Evolutionary conservation across 2,329 filamentous ascomycete species (phyloP).

Genomic region (Pleomassaria siparia): DNA sequence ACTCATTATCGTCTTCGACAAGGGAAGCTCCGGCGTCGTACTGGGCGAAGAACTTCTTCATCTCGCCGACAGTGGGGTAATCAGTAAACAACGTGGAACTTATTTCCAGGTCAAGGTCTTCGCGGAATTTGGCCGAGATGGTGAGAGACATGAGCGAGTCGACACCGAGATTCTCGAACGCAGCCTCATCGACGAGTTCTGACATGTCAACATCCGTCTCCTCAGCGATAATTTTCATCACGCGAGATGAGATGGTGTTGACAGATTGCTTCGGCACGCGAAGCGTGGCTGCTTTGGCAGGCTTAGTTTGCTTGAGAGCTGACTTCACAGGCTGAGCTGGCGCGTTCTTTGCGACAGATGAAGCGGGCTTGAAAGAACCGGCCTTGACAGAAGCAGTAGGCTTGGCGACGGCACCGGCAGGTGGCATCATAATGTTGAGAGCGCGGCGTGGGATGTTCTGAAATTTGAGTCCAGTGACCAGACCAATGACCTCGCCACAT

Average conservation of each 20-base stretch:
- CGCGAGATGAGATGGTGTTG: constrained; percentile 52
- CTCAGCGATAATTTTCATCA: constrained; percentile 68
- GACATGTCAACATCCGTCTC: constrained; percentile 63
- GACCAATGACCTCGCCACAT: constrained; percentile 59
- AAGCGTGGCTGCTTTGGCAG: constrained; percentile 52
- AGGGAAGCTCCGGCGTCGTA: constrained; percentile 46
- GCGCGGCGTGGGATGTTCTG: constrained; percentile 66
- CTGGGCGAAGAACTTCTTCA: constrained; percentile 59
- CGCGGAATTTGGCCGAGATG: constrained; percentile 63
- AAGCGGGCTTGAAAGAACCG: constrained; percentile 40
- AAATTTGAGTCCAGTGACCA: constrained; percentile 66
- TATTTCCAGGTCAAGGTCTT: constrained; percentile 62
- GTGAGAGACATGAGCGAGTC: constrained; percentile 64
- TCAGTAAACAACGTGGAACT: constrained; percentile 62
- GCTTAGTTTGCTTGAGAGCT: constrained; percentile 53
- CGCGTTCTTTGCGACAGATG: constrained; percentile 40
- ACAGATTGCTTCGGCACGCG: constrained; percentile 48
- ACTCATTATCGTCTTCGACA: constrained; percentile 45
- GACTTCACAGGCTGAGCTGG: constrained; percentile 54
- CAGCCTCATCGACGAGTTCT: constrained; percentile 61
- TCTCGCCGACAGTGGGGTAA: constrained; percentile 60
- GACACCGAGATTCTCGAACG: constrained; percentile 64
- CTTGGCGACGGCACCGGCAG: constrained; percentile 51
- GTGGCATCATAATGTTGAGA: constrained; percentile 67
- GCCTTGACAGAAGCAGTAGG: constrained; percentile 38